Percentiles rank a stretch among this genome's conserved stretches.
Evolutionary conservation across 2,329 filamentous ascomycete genomes (phyloP).

Genomic region (Aureobasidium namibiae): DNA sequence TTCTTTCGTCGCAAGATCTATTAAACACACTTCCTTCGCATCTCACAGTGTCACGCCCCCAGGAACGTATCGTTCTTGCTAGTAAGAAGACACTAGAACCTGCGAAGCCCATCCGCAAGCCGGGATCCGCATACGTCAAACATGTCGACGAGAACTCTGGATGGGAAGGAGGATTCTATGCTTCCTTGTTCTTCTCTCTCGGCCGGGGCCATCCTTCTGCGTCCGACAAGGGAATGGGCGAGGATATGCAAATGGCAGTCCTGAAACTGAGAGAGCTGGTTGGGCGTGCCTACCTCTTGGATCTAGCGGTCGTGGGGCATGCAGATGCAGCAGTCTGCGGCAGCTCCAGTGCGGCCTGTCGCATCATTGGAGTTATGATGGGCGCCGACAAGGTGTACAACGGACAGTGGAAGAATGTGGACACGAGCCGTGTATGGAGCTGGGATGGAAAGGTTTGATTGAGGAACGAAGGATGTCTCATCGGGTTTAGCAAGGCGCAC

Average conservation of each 20-base stretch:
- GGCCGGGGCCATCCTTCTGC: slow-evolving; percentile 35
- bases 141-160: slow-evolving; percentile 71
- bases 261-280: slow-evolving; percentile 63
- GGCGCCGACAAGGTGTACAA: slow-evolving; percentile 64
- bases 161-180: slow-evolving; percentile 85
- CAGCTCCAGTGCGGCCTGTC: slow-evolving; percentile 59
- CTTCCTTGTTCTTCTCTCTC: slow-evolving; percentile 71
- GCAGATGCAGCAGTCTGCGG: slow-evolving; percentile 67
- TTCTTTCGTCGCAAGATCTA: slow-evolving; percentile 61
- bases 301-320: slow-evolving; percentile 63
- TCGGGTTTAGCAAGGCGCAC: slow-evolving; percentile 9
- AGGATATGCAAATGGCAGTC: slow-evolving; percentile 35
- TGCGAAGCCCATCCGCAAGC: slow-evolving; percentile 23
- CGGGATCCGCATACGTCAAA: slow-evolving; percentile 48
- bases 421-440: slow-evolving; percentile 44
- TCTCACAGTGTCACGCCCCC: slow-evolving; percentile 46
- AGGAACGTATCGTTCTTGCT: slow-evolving; percentile 69
- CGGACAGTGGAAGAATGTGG: slow-evolving; percentile 69
- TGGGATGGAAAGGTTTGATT: slow-evolving; percentile 24
- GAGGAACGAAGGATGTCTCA: not conserved
- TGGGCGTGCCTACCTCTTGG: slow-evolving; percentile 72
- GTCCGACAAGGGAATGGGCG: slow-evolving; percentile 16
- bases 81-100: slow-evolving; percentile 46
- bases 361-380: slow-evolving; percentile 75
- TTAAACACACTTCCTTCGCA: slow-evolving; percentile 27